Percentiles rank a stretch among this genome's conserved stretches.
These are phyloP conservation scores for Pochonia chlamydosporia DNA, from an alignment of 2,329 filamentous ascomycete genomes.

Conservation along the genomic window DNA sequence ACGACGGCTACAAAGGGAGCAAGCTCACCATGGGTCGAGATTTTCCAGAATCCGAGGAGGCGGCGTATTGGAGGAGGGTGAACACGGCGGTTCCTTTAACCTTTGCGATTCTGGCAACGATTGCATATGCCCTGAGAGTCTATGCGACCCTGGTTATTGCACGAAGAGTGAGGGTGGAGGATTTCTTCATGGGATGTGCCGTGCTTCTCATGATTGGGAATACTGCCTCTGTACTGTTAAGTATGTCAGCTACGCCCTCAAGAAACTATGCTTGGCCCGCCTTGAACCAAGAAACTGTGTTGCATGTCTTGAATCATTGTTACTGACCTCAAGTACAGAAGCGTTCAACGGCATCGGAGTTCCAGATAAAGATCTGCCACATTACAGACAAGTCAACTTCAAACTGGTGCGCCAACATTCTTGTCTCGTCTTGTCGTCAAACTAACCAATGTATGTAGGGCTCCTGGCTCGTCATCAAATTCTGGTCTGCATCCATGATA, in stretches of 20 bases:
- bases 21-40: background rate
- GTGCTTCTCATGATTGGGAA: constrained; percentile 11
- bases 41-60: constrained; percentile 2
- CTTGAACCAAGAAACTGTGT: no score
- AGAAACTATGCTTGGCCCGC: no score
- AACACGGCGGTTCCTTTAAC: constrained; percentile 3
- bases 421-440: background rate
- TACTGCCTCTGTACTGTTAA: constrained; percentile 8
- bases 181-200: constrained; percentile 10
- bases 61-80: constrained; percentile 6
- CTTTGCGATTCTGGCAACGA: constrained; percentile 7
- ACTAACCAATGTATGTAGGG: background rate
- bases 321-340: constrained; percentile 1
- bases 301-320: no score
- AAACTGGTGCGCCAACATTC: background rate
- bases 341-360: constrained; percentile 9
- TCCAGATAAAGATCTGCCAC: constrained; percentile 1
- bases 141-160: constrained; percentile 6
- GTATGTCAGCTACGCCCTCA: no score
- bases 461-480: constrained; percentile 12
- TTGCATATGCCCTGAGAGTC: constrained; percentile 4
- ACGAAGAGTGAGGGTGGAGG: constrained; percentile 6
- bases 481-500: constrained; percentile 9
- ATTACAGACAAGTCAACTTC: background rate
- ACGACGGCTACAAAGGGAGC: background rate